phyloP scores from a whole-genome alignment of 179 eudicot genomes.

The Silene vulgaris region DNA sequence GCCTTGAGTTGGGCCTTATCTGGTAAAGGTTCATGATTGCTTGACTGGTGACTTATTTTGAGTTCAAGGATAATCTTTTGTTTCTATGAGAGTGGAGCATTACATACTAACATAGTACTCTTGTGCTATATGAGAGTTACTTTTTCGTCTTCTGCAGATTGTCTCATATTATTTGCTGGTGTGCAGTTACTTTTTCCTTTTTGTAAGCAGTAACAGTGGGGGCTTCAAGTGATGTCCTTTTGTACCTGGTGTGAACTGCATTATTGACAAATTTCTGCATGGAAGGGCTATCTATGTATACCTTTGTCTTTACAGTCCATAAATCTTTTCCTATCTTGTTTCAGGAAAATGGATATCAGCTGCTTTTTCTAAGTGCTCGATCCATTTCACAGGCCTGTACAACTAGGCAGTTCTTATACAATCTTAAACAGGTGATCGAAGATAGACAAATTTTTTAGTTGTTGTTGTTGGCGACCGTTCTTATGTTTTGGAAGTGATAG shows the following conservation, averaged over 20 bases:
- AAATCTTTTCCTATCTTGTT: slow-evolving; percentile 22
- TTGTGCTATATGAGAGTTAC: background rate
- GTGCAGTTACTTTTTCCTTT: background rate
- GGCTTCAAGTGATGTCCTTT: background rate
- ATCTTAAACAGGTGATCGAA: slow-evolving; percentile 72
- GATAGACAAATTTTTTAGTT: background rate
- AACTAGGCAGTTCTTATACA: slow-evolving; percentile 83
- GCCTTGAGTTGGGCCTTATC: slow-evolving; percentile 9
- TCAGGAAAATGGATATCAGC: slow-evolving; percentile 97
- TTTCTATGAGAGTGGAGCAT: slow-evolving; percentile 1
- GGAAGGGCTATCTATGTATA: background rate
- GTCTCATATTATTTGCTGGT: background rate
- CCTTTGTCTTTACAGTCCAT: background rate
- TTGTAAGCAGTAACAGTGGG: background rate
- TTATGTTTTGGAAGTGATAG: background rate
- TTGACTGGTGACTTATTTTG: background rate
- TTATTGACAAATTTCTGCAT: background rate
- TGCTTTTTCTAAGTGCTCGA: slow-evolving; percentile 95
- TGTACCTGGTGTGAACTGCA: background rate
- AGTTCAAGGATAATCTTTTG: slow-evolving; percentile 4
- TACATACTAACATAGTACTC: background rate
- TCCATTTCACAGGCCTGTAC: slow-evolving; percentile 81
- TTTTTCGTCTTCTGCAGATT: background rate
- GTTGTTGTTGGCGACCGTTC: background rate
- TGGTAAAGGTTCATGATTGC: background rate